Evolutionary conservation across 768 basidiomycete genomes (phyloP).

Genomic region (Melanogaster broomeanus): DNA sequence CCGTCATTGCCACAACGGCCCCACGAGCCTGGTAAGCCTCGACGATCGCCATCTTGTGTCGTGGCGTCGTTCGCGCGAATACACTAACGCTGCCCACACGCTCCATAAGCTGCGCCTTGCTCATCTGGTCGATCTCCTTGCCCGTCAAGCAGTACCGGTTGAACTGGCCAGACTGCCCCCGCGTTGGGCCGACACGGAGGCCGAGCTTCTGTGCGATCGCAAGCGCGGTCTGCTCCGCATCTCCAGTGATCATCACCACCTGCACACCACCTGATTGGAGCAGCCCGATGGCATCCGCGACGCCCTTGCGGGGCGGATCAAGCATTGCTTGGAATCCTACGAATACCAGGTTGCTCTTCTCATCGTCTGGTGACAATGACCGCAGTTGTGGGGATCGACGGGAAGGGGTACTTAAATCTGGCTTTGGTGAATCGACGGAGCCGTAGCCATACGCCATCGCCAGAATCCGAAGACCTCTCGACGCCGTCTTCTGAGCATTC

Average conservation of each 20-base stretch:
- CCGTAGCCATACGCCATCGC: constrained; percentile 91
- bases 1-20: constrained; percentile 95
- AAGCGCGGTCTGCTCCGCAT: constrained; percentile 88
- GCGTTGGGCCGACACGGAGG: constrained; percentile 57
- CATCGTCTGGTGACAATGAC: constrained; percentile 36
- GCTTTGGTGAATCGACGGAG: constrained; percentile 42
- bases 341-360: constrained; percentile 69
- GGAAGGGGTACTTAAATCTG: constrained; percentile 17
- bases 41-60: constrained; percentile 97
- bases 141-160: constrained; percentile 68
- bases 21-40: constrained; percentile 91
- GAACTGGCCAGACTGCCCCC: constrained; percentile 30
- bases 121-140: constrained; percentile 83
- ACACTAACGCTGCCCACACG: constrained; percentile 81
- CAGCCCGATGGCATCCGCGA: constrained; percentile 83
- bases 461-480: constrained; percentile 81
- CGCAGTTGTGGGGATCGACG: constrained; percentile 19
- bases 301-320: constrained; percentile 92
- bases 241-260: constrained; percentile 98
- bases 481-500: constrained; percentile 71
- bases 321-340: constrained; percentile 94
- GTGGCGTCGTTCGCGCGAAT: constrained; percentile 93
- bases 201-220: constrained; percentile 88
- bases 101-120: constrained; percentile 77
- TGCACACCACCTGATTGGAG: constrained; percentile 88